Evolutionary conservation across 306 rosid genomes (phyloP).

Genomic region (Malus domestica): ASM211411v1 NC_041795.1:1850001-1850500

Average conservation of each 20-base stretch:
- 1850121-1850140: too few species aligned
- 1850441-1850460: too few species aligned
- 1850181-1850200: too few species aligned
- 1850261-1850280: background rate
- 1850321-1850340: background rate
- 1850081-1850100: background rate
- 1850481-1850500: background rate
- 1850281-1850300: background rate
- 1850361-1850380: background rate
- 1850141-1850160: too few species aligned
- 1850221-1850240: background rate
- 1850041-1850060: too few species aligned
- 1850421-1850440: background rate
- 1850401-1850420: background rate
- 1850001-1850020: too few species aligned
- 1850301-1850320: background rate
- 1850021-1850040: too few species aligned
- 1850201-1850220: background rate
- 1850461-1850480: background rate
- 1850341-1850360: background rate
- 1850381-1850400: background rate
- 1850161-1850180: too few species aligned
- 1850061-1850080: too few species aligned
- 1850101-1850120: background rate
- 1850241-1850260: background rate